Conservation (phyloP, 371 early-diverging fungal species). For the Syncephalastrum contaminatum region DNA sequence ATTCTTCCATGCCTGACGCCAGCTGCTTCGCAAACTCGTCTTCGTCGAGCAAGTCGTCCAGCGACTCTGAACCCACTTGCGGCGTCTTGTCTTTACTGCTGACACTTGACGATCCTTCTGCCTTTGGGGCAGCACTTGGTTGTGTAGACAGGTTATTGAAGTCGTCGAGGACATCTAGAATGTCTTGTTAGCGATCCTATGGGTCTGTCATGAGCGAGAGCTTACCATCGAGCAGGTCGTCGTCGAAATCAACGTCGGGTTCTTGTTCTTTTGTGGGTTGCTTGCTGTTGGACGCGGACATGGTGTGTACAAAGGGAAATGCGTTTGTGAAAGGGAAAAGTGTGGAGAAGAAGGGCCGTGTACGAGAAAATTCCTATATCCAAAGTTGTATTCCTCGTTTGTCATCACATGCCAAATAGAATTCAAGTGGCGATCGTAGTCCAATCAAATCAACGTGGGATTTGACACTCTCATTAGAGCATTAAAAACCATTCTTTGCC, state of each 20-base stretch:
- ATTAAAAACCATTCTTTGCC: too few species aligned
- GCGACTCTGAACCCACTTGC: slow-evolving; percentile 20
- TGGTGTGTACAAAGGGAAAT: neutral
- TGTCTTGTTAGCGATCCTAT: neutral
- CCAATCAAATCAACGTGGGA: too few species aligned
- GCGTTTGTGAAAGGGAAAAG: neutral
- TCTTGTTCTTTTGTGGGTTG: slow-evolving; percentile 8
- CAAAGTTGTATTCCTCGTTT: slow-evolving; percentile 2
- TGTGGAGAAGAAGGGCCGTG: slow-evolving; percentile 4
- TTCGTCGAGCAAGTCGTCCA: slow-evolving; percentile 50
- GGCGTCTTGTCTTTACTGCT: slow-evolving; percentile 16
- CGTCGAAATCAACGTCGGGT: slow-evolving; percentile 54
- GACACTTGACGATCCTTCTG: slow-evolving; percentile 6
- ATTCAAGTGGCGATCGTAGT: too few species aligned
- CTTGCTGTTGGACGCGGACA: slow-evolving; percentile 13
- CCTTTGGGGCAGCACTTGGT: slow-evolving; percentile 9
- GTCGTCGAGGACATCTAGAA: slow-evolving; percentile 54
- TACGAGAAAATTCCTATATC: neutral
- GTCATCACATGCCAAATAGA: too few species aligned
- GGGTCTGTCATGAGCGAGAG: neutral
- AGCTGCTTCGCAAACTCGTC: slow-evolving; percentile 80
- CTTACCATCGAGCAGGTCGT: slow-evolving; percentile 65
- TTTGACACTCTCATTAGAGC: too few species aligned
- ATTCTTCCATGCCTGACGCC: slow-evolving; percentile 74
- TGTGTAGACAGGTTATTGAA: slow-evolving; percentile 28